Conservation (phyloP, 2,329 filamentous ascomycete genomes). For the Aspergillus terreus region DNA sequence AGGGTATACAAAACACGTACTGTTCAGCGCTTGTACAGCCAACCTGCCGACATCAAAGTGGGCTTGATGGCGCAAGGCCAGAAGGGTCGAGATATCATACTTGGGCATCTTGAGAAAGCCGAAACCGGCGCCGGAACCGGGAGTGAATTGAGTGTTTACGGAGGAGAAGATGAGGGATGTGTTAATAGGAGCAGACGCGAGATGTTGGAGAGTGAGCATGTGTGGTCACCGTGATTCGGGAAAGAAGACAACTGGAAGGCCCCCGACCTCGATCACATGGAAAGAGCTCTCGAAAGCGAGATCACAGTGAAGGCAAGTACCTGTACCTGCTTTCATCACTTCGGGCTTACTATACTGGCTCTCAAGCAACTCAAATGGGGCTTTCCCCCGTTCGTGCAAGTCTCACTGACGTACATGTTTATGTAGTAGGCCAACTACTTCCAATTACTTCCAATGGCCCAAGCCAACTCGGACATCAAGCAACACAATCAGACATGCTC, state of each 20-base stretch:
- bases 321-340: too few relatives aligned
- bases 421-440: neutral
- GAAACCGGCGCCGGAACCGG: neutral
- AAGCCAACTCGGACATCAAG: neutral
- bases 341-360: too few relatives aligned
- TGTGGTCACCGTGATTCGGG: neutral
- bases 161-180: neutral
- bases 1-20: conserved; percentile 19
- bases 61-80: conserved; percentile 30
- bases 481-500: conserved; percentile 45
- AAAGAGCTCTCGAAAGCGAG: too few relatives aligned
- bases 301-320: too few relatives aligned
- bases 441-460: neutral
- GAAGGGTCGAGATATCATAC: conserved; percentile 36
- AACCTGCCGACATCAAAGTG: conserved; percentile 23
- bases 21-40: conserved; percentile 26
- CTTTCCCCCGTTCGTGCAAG: too few relatives aligned
- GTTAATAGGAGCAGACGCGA: neutral
- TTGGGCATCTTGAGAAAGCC: conserved; percentile 22
- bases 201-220: neutral
- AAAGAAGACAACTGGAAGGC: neutral
- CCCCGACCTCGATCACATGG: too few relatives aligned
- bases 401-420: neutral
- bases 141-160: neutral
- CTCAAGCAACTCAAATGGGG: too few relatives aligned